Percentiles rank a stretch among this genome's conserved stretches.
These are phyloP conservation scores for Fusarium zealandicum DNA, from an alignment of 2,329 filamentous ascomycete genomes.

Conservation along the genomic window DNA sequence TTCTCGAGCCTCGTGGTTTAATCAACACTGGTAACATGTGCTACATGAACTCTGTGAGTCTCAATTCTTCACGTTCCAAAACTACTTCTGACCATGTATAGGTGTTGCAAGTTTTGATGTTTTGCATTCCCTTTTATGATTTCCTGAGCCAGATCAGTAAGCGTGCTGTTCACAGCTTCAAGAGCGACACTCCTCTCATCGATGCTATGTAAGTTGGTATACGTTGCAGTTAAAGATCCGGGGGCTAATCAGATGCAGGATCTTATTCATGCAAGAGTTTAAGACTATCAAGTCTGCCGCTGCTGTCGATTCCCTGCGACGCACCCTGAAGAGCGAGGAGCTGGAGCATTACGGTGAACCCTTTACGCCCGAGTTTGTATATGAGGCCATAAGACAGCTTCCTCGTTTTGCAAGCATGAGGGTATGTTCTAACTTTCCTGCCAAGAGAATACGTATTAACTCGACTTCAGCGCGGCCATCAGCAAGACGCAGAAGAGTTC, in stretches of 20 bases:
- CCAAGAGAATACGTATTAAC: constrained; percentile 2
- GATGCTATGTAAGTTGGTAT: constrained; percentile 80
- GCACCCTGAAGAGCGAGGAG: constrained; percentile 80
- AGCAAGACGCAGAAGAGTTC: constrained; percentile 98
- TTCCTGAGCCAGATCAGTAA: constrained; percentile 89
- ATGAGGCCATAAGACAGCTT: constrained; percentile 86
- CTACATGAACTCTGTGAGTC: constrained; percentile 97
- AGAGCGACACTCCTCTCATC: constrained; percentile 90
- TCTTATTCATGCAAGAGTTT: constrained; percentile 96
- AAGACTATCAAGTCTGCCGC: constrained; percentile 81
- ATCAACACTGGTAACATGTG: constrained; percentile 99
- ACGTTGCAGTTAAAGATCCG: background rate
- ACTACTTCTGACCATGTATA: constrained; percentile 53
- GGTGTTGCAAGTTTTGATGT: constrained; percentile 95
- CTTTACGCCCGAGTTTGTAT: constrained; percentile 93
- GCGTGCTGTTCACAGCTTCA: constrained; percentile 87
- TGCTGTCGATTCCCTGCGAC: constrained; percentile 75
- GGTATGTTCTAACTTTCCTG: constrained; percentile 58
- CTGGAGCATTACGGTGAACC: constrained; percentile 90
- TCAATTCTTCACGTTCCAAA: no score
- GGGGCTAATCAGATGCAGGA: constrained; percentile 60
- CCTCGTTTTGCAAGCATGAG: constrained; percentile 92
- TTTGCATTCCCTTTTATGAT: constrained; percentile 92
- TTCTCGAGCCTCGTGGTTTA: constrained; percentile 90
- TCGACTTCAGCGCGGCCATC: constrained; percentile 77